Percentiles rank a stretch among this genome's conserved stretches.
These are phyloP conservation scores for Stephanodiscus triporus DNA, from an alignment of 108 stramenopile species.

Conservation along the genomic window DNA sequence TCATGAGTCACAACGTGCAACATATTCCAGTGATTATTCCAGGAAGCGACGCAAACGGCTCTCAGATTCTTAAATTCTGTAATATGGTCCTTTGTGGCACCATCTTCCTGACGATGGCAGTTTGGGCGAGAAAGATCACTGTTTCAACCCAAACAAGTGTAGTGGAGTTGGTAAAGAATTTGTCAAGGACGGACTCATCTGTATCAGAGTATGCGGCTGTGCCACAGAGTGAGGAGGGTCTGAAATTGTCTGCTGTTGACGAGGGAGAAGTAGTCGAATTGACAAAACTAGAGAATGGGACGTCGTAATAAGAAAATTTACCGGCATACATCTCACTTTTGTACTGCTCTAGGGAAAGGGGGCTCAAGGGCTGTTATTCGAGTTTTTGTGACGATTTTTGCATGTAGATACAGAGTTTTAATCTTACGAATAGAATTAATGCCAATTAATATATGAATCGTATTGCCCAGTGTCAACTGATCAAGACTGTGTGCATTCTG, in stretches of 20 bases:
- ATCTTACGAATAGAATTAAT: too few species aligned
- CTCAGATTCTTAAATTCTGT: conserved; percentile 41
- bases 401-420: background rate
- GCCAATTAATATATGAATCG: too few species aligned
- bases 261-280: conserved; percentile 35
- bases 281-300: conserved; percentile 32
- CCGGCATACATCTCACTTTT: too few species aligned
- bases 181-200: conserved; percentile 23
- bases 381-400: background rate
- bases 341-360: background rate
- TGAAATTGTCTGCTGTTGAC: background rate
- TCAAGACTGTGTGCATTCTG: conserved; percentile 49
- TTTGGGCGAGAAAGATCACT: conserved; percentile 63
- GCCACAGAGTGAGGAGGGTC: conserved; percentile 7
- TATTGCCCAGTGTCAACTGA: background rate
- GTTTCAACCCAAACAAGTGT: conserved; percentile 62
- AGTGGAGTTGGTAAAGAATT: conserved; percentile 47
- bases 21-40: conserved; percentile 74
- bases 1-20: conserved; percentile 81
- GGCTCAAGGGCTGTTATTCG: background rate
- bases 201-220: conserved; percentile 8
- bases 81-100: conserved; percentile 70
- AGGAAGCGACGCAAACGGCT: conserved; percentile 59
- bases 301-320: background rate
- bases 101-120: conserved; percentile 58